phyloP scores from a whole-genome alignment of 2,329 filamentous ascomycete genomes.

The Calonectria ilicicola region DNA sequence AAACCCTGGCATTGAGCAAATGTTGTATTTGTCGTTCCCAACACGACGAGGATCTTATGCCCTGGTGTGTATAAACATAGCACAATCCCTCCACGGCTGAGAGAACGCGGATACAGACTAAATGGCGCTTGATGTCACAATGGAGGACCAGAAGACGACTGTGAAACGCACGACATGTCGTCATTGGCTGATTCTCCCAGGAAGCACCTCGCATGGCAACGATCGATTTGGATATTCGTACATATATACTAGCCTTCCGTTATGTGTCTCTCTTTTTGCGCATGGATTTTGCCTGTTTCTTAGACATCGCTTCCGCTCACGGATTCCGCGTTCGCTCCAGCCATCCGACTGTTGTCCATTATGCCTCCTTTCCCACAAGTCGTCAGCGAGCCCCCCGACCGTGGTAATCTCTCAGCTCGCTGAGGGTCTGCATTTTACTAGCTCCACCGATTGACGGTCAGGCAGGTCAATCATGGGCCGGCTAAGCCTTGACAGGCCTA shows the following conservation, averaged over 20 bases:
- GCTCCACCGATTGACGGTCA: slow-evolving; percentile 20
- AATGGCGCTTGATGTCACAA: slow-evolving; percentile 16
- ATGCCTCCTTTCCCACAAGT: background rate
- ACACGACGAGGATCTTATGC: background rate
- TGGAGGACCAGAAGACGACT: background rate
- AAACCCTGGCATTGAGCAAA: background rate
- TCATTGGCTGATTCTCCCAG: slow-evolving; percentile 35
- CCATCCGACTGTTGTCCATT: slow-evolving; percentile 1
- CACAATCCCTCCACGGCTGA: slow-evolving; percentile 7
- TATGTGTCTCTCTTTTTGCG: slow-evolving; percentile 8
- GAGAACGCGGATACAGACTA: background rate
- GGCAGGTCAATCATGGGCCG: background rate
- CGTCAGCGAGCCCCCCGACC: background rate
- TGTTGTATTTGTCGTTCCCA: background rate
- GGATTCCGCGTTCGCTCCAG: background rate
- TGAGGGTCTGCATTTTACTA: slow-evolving; percentile 23
- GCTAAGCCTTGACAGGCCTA: slow-evolving; percentile 7
- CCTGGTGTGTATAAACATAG: background rate
- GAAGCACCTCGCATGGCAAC: slow-evolving; percentile 8
- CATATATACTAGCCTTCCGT: background rate
- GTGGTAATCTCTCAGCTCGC: slow-evolving; percentile 26
- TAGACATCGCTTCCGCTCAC: background rate
- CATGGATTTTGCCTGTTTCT: slow-evolving; percentile 3
- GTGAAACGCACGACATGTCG: slow-evolving; percentile 24
- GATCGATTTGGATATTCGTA: slow-evolving; percentile 15